phyloP scores from a whole-genome alignment of 371 early-diverging fungal species.

The Blyttiomyces sp. region DNA sequence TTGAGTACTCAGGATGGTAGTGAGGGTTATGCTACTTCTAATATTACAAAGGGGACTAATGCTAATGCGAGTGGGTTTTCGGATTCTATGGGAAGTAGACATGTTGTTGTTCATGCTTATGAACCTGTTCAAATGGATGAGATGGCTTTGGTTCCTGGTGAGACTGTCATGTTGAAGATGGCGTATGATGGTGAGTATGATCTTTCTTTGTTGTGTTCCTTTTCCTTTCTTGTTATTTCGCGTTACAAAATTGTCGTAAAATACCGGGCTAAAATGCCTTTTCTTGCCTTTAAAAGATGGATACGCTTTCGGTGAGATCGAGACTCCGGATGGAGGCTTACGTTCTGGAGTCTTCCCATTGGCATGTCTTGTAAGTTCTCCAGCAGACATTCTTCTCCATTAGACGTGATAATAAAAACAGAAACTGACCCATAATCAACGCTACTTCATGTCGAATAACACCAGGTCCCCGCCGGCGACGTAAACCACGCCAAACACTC shows the following conservation, averaged over 20 bases:
- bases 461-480: not conserved
- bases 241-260: no score
- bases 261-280: no score
- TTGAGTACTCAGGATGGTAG: no score
- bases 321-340: not conserved
- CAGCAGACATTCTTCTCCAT: not conserved
- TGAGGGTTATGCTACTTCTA: no score
- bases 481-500: not conserved
- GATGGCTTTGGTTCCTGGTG: constrained; percentile 20
- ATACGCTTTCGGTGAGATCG: constrained; percentile 28
- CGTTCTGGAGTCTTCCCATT: constrained; percentile 30
- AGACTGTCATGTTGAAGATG: constrained; percentile 17
- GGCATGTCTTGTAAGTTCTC: constrained; percentile 25
- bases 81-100: constrained; percentile 7
- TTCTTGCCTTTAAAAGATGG: constrained; percentile 13
- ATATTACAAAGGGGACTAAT: not conserved
- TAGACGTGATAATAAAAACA: not conserved
- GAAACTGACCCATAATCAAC: not conserved
- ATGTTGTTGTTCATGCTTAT: constrained; percentile 24
- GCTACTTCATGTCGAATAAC: not conserved
- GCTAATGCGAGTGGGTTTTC: not conserved
- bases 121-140: constrained; percentile 25
- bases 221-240: not conserved
- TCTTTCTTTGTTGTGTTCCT: not conserved
- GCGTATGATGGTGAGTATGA: constrained; percentile 22